These are phyloP conservation scores for Lavandula angustifolia DNA, from an alignment of 257 asterid species.

Conservation along the genomic window DNA sequence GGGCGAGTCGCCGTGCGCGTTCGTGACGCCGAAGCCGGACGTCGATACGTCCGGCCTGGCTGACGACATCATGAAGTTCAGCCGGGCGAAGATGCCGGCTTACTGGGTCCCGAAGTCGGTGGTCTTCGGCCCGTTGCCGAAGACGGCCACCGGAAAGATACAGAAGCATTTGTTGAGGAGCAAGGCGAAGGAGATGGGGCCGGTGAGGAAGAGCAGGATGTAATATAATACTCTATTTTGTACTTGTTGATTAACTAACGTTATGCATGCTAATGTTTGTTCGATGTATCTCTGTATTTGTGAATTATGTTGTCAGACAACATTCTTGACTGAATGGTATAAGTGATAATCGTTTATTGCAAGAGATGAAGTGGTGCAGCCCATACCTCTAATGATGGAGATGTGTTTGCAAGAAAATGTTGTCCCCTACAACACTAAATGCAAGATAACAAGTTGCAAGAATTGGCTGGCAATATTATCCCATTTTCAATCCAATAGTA, in stretches of 20 bases:
- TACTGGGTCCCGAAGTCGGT: slow-evolving; percentile 91
- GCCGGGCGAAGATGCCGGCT: slow-evolving; percentile 74
- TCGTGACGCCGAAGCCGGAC: slow-evolving; percentile 68
- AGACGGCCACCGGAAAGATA: slow-evolving; percentile 94
- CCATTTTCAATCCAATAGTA: background rate
- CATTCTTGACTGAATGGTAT: background rate
- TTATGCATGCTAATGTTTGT: no score
- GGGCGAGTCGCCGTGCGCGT: slow-evolving; percentile 98
- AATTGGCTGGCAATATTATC: slow-evolving; percentile 44
- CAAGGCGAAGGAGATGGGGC: slow-evolving; percentile 89
- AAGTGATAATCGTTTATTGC: background rate
- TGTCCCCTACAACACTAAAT: slow-evolving; percentile 32
- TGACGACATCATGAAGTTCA: slow-evolving; percentile 74
- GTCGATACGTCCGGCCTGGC: slow-evolving; percentile 46
- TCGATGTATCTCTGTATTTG: no score
- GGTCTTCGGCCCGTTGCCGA: slow-evolving; percentile 82
- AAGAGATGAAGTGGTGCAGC: slow-evolving; percentile 7
- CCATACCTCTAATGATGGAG: slow-evolving; percentile 12
- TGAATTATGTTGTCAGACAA: background rate
- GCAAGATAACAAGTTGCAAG: slow-evolving; percentile 38
- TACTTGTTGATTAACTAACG: background rate
- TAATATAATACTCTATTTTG: slow-evolving; percentile 16
- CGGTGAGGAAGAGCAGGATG: slow-evolving; percentile 67
- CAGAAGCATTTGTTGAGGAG: slow-evolving; percentile 89
- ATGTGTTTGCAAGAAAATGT: background rate